Percentiles rank a stretch among this genome's conserved stretches.
These are phyloP conservation scores for Petunia axillaris DNA, from an alignment of 257 asterid species.

Conservation along the genomic window DNA sequence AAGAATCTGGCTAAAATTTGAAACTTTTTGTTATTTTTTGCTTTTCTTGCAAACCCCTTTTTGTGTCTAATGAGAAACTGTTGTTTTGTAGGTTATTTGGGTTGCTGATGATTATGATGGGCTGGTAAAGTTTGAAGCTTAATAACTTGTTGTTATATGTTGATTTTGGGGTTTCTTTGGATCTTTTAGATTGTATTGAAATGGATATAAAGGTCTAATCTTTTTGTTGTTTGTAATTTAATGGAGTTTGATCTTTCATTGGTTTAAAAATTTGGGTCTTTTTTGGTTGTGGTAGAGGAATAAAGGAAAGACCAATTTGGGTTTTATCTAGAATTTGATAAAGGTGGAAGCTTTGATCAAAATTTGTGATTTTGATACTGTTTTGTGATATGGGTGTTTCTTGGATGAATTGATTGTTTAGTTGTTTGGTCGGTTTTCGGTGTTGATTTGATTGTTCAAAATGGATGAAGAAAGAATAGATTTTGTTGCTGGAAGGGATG, in stretches of 20 bases:
- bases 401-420: slow-evolving; percentile 17
- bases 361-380: background rate
- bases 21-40: background rate
- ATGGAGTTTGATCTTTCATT: slow-evolving; percentile 16
- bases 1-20: background rate
- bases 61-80: background rate
- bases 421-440: slow-evolving; percentile 19
- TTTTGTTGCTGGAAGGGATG: slow-evolving; percentile 4
- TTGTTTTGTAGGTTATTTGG: slow-evolving; percentile 4
- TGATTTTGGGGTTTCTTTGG: background rate
- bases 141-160: background rate
- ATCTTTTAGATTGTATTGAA: background rate
- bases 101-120: background rate
- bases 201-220: background rate
- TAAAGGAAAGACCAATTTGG: background rate
- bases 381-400: background rate
- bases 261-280: background rate
- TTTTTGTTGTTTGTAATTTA: background rate
- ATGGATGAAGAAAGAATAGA: slow-evolving; percentile 39
- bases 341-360: background rate
- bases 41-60: background rate
- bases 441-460: slow-evolving; percentile 18
- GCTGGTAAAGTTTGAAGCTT: background rate
- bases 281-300: background rate
- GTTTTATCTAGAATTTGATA: background rate